Conservation (phyloP, 306 rosid species). For the Dryas octopetala region DNA sequence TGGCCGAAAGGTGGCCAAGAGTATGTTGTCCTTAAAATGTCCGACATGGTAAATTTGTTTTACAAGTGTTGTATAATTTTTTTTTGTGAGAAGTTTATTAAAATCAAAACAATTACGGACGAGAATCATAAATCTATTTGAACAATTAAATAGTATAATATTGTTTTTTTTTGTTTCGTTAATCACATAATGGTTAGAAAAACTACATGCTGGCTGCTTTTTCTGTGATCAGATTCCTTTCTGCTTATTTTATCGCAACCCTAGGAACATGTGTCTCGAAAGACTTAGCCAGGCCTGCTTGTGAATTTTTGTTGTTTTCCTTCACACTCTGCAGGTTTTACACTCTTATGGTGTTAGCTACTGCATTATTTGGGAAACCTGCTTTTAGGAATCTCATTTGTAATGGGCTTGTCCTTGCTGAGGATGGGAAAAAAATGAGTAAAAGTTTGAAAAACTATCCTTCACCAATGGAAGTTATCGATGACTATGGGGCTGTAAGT, state of each 20-base stretch:
- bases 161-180: background rate
- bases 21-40: no score
- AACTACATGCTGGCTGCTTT: background rate
- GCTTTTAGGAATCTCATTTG: constrained; percentile 94
- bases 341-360: constrained; percentile 92
- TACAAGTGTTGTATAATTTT: background rate
- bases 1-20: no score
- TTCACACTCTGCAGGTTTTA: constrained; percentile 72
- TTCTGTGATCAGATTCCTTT: background rate
- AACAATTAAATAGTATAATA: background rate
- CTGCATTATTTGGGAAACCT: constrained; percentile 89
- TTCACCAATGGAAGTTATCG: constrained; percentile 78
- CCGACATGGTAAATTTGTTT: no score
- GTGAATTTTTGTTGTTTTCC: constrained; percentile 21
- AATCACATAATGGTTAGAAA: background rate
- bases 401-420: constrained; percentile 96
- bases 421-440: constrained; percentile 98
- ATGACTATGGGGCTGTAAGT: constrained; percentile 88
- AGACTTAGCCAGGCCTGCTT: background rate
- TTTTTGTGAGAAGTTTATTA: background rate
- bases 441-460: constrained; percentile 94
- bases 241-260: background rate
- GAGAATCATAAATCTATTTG: background rate
- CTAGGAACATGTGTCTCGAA: background rate
- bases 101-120: background rate